Base-by-base conservation (phyloP, 2,329 filamentous ascomycete species). In the Microcyclospora tardicrescens region DNA sequence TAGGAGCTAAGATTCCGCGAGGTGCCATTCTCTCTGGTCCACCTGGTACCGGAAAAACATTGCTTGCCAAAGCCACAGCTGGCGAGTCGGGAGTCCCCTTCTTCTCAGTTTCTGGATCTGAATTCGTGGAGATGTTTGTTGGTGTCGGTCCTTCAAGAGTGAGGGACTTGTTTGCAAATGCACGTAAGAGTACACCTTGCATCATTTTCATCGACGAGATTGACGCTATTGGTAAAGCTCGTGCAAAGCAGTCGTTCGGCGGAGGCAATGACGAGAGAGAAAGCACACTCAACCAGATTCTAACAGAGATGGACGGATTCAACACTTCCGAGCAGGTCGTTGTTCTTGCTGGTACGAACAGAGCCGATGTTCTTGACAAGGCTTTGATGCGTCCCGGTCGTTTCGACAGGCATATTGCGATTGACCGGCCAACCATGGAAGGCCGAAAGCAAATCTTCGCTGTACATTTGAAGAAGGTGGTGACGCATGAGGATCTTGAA, bases 121-220 rank as follows among this genome's bases (percentile, higher is more conserved):
- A 98, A 61, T 98, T 98, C 58, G 89, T 98, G 27, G 91, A 98
- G 66, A 98, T 98, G 89, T 98, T 98, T 59, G 91, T 98, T 37
- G 91, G 91, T 75, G 91, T 98, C 43, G 91, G 91, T 62, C 84
- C 91, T 14, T 96, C 89, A 24, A 77, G 91, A 63, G 91, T 98
- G 36, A 79, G 91, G 53, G 91, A 98, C 61, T 68, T 98, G 37
- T 98, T 98, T 56, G 79, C 85, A 41, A 94, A 84, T 52, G 91
- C 91, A 13, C 78, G 91, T 42, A 96, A 96, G 70, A 93, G 84
- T 63, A 84, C 91, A 0, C 91, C 91, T 3, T 98, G 91, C 65
- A 98, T 98, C 63, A 93, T 98, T 62, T 98, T 98, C 69, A 96
- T 98, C 50, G 91, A 98, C 58, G 91, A 98, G 64, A 98, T 98